Evolutionary conservation across 345 rosid genomes (phyloP).

Genomic region (Orychophragmus violaceus): DNA sequence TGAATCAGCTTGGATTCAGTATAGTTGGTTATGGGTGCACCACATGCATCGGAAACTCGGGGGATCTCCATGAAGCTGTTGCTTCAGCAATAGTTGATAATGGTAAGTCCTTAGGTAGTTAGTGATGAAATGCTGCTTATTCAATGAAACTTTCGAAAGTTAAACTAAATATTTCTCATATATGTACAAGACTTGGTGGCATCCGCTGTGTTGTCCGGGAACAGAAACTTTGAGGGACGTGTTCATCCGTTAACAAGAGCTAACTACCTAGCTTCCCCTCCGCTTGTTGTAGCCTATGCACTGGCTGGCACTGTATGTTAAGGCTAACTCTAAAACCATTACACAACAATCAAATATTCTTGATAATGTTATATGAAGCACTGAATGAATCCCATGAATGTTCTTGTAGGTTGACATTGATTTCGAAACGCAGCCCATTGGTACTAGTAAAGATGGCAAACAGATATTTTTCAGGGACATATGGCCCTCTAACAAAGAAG

Average conservation of each 20-base stretch:
- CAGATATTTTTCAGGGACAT: conserved; percentile 73
- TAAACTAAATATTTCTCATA: neutral
- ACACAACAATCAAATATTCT: neutral
- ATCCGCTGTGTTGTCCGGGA: conserved; percentile 93
- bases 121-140: neutral
- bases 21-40: conserved; percentile 96
- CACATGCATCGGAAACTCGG: conserved; percentile 91
- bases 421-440: conserved; percentile 90
- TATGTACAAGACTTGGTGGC: conserved; percentile 71
- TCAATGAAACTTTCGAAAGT: conserved; percentile 11
- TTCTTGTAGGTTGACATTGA: conserved; percentile 76
- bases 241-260: conserved; percentile 98
- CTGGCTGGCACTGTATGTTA: conserved; percentile 89
- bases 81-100: conserved; percentile 69
- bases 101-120: conserved; percentile 36
- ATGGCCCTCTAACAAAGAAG: conserved; percentile 92
- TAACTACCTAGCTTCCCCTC: conserved; percentile 99
- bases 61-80: conserved; percentile 76
- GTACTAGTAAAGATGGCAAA: conserved; percentile 81
- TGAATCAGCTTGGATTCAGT: conserved; percentile 76
- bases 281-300: conserved; percentile 96
- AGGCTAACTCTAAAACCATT: neutral
- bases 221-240: conserved; percentile 96
- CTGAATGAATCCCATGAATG: neutral
- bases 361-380: neutral